These are phyloP conservation scores for Cyclotella sp. DNA, from an alignment of 108 stramenopile genomes.

Conservation along the genomic window DNA sequence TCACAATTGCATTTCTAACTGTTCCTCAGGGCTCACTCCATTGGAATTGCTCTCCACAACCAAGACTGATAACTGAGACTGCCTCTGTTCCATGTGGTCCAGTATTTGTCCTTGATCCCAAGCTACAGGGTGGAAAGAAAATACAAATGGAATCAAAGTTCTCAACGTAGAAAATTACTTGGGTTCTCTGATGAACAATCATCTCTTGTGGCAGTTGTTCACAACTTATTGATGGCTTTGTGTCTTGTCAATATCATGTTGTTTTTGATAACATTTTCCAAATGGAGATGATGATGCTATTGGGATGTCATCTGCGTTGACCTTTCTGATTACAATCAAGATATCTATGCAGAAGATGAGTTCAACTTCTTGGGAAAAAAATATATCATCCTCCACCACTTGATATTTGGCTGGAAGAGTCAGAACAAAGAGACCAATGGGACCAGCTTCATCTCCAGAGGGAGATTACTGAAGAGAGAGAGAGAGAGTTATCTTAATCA, in stretches of 20 bases:
- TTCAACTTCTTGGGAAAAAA: not conserved
- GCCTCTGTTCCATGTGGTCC: no score
- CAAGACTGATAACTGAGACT: constrained; percentile 15
- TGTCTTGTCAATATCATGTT: no score
- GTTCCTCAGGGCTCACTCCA: constrained; percentile 8
- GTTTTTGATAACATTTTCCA: constrained; percentile 12
- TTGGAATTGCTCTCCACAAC: constrained; percentile 11
- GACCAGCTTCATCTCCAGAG: not conserved
- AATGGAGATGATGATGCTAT: no score
- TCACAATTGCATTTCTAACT: constrained; percentile 43
- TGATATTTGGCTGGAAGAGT: not conserved
- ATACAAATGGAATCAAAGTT: no score
- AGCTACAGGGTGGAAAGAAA: constrained; percentile 22
- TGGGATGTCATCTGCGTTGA: no score
- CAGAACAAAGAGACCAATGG: not conserved
- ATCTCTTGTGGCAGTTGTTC: no score
- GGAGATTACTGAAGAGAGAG: no score
- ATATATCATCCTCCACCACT: not conserved
- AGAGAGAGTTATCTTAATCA: constrained; percentile 4
- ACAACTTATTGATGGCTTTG: no score
- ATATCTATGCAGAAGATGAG: not conserved
- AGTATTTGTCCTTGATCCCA: constrained; percentile 7
- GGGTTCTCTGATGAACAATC: no score
- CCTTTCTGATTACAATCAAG: not conserved
- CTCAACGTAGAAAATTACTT: no score